Evolutionary conservation across 495 filamentous ascomycete species (phyloP), one percentile per base, ranked within the genome.

Genomic region (Xylaria acuta): DNA sequence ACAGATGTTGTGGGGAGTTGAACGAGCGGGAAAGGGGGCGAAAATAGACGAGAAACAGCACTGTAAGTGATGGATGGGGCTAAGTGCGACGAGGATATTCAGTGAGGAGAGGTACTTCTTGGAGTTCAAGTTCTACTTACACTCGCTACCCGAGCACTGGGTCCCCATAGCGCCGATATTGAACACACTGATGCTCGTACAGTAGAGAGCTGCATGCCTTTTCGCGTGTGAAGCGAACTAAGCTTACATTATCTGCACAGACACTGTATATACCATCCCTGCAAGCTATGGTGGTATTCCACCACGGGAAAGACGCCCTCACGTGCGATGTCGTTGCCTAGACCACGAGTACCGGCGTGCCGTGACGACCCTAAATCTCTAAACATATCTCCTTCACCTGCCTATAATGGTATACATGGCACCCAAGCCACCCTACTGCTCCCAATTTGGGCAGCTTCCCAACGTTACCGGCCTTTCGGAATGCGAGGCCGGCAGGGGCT

Each of bases 111-210:
- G 8, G 41, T 16, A 43, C n/a, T 40, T 58, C 36, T 72, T 76
- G 41, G n/a, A 53, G 83, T 40, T 16, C 16, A 20, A 85, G 34
- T 73, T 70, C 41, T 64, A 84, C 32, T 73, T 89, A 32, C 88
- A 88, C 51, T 73, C 81, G 27, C 88, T 94, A n/a, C 90, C 90
- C 0, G 67, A 82, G 5, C 91, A 91, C 77, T 81, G 85, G 1
- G 91, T 92, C 0, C 88, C 87, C 1, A 90, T 16, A 88, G 30
- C 18, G 7, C 30, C 30, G 30, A 36, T 20, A 59, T 59, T 14
- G 71, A 90, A 92, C 60, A 77, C 91, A 66, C 90, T 93, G 77
- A 84, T 92, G 27, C 90, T 90, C n/a, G 86, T 82, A 18, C 82
- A 67, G 78, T 82, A 18, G 82, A 67, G 78, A 75, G 67, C 86